Evolutionary conservation across 805 yeast species (phyloP), one percentile per base, ranked within the genome.

Genomic region (Clavispora carvajalis): DNA sequence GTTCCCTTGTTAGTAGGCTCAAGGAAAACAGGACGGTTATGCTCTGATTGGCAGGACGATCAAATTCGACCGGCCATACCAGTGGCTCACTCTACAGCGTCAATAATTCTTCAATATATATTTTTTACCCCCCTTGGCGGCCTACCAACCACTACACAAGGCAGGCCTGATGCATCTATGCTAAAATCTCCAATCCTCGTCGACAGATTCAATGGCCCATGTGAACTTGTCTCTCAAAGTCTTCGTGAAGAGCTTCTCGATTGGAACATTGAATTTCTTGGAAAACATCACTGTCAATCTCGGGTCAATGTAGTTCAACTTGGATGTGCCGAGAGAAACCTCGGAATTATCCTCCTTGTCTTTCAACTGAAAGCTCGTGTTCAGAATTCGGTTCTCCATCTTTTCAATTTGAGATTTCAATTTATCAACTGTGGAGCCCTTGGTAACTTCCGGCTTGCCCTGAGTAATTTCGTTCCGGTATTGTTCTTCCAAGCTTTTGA

Each of bases 181-280:
- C 36, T 63, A 90, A 57, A 90, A 90, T 50, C 77, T 73, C 98
- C 98, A 90, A 53, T 86, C 66, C 49, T 78, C 88, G 58, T 85
- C 97, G 3, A 81, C 89, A 39, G 90, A 80, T 60, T 90, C 95
- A 39, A 91, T 83, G 22, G 98, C 98, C 98, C 98, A 91, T 35
- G 78, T 81, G 66, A 91, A 91, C 67, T 91, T 91, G 33, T 90
- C 96, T 46, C 97, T 70, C 40, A 91, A 68, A 0, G 98, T 86
- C 65, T 89, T 90, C 10, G 96, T 84, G 53, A 91, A 89, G 31
- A 91, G 70, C 62, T 86, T 90, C 62, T 91, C 97, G 40, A 91
- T 83, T 7, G 98, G 98, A 16, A 91, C 96, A 40, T 78, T 72
- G 58, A 68, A 88, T 62, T 80, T 85, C 62, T 89, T 90, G 38